phyloP scores from a whole-genome alignment of 352 stramenopile species.

The Globisporangium echinulatum region DNA sequence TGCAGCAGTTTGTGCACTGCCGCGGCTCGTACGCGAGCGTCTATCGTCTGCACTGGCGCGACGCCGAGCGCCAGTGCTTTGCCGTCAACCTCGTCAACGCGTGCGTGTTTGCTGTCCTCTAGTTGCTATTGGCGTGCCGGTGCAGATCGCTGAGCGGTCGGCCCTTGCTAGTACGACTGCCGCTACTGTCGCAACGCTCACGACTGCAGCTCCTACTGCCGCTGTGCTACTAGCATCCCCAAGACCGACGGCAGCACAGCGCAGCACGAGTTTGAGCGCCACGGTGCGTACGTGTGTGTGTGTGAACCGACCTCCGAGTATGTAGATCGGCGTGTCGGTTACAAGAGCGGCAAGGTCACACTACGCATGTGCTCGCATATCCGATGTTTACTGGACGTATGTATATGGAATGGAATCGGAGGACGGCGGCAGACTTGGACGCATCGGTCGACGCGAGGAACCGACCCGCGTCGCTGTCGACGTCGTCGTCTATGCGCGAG shows the following conservation, averaged over 20 bases:
- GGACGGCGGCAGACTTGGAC: not conserved
- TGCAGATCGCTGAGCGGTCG: not conserved
- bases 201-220: no score
- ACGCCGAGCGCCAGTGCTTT: conserved; percentile 47
- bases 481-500: not conserved
- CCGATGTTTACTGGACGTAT: no score
- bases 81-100: conserved; percentile 71
- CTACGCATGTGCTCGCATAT: no score
- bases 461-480: not conserved
- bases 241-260: no score
- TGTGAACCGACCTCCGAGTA: no score
- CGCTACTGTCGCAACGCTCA: not conserved
- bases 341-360: no score
- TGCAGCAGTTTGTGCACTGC: conserved; percentile 71
- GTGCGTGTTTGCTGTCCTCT: conserved; percentile 20
- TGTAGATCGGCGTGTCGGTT: no score
- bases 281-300: no score
- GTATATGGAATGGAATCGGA: no score
- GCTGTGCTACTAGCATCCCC: no score
- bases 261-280: no score
- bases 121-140: not conserved
- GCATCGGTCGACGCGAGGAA: not conserved
- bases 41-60: conserved; percentile 61
- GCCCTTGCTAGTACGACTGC: not conserved
- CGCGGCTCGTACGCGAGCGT: conserved; percentile 60